phyloP scores from a whole-genome alignment of 305 asterid species.

The Lippia alba region DNA sequence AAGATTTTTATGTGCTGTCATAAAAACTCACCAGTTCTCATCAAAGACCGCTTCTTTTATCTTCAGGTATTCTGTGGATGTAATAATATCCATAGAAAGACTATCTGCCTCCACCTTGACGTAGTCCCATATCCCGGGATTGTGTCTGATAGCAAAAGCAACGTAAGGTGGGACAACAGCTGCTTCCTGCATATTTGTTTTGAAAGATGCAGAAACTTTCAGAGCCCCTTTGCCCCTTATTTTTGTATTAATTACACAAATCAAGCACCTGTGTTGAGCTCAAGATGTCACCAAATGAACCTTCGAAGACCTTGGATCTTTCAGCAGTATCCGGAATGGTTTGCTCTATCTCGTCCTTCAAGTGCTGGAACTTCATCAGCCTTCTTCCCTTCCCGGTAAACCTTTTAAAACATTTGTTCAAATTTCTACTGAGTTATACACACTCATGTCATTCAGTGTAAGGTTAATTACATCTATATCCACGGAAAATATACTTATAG shows the following conservation, averaged over 20 bases:
- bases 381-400: slow-evolving; percentile 65
- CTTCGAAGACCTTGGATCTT: slow-evolving; percentile 63
- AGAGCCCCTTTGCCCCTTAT: neutral
- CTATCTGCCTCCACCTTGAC: slow-evolving; percentile 67
- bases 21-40: slow-evolving; percentile 60
- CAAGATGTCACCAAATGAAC: slow-evolving; percentile 64
- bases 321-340: slow-evolving; percentile 69
- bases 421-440: neutral
- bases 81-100: slow-evolving; percentile 58
- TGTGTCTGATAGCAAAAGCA: slow-evolving; percentile 71
- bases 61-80: slow-evolving; percentile 64
- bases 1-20: slow-evolving; percentile 6
- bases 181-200: slow-evolving; percentile 65
- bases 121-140: slow-evolving; percentile 76
- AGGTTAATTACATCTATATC: too few species aligned
- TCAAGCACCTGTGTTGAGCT: slow-evolving; percentile 65
- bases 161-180: slow-evolving; percentile 74
- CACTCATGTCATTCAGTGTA: neutral
- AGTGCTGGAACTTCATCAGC: slow-evolving; percentile 64
- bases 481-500: too few species aligned
- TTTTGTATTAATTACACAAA: neutral
- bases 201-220: neutral
- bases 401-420: slow-evolving; percentile 42
- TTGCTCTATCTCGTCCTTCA: slow-evolving; percentile 74
- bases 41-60: slow-evolving; percentile 67